Conservation (phyloP, 345 rosid genomes). For the Sisymbrium altissimum region DNA sequence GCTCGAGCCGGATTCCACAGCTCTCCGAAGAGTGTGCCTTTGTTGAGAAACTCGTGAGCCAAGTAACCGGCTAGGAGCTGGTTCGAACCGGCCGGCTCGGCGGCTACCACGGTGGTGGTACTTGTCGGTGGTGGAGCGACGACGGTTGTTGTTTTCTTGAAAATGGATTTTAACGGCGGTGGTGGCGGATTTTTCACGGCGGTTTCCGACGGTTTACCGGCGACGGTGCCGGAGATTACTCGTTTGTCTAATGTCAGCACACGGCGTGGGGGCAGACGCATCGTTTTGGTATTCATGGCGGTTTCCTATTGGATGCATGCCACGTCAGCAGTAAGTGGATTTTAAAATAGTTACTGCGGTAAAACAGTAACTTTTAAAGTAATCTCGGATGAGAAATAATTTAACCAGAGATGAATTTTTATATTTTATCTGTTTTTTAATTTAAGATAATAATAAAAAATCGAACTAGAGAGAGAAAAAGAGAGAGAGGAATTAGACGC, state of each 20-base stretch:
- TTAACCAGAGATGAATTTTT: neutral
- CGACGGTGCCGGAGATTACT: constrained; percentile 39
- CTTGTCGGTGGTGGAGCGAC: neutral
- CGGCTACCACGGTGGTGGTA: constrained; percentile 18
- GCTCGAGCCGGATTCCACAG: constrained; percentile 43
- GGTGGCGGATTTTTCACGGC: constrained; percentile 20
- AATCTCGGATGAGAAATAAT: neutral
- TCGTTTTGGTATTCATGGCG: constrained; percentile 62
- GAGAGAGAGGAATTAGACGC: neutral
- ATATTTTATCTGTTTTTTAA: neutral
- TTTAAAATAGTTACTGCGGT: constrained; percentile 15
- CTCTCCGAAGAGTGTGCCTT: constrained; percentile 77
- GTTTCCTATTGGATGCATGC: constrained; percentile 44
- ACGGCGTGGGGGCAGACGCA: constrained; percentile 89
- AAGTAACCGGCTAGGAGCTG: constrained; percentile 76
- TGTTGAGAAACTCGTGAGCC: constrained; percentile 77
- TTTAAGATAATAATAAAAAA: too few relatives aligned
- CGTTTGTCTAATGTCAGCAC: constrained; percentile 59
- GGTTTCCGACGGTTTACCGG: constrained; percentile 9
- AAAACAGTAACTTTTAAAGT: constrained; percentile 15
- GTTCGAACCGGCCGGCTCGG: constrained; percentile 36
- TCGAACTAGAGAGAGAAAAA: neutral
- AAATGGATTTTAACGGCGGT: constrained; percentile 34
- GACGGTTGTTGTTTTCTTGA: constrained; percentile 25
- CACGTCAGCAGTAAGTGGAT: constrained; percentile 49